These are phyloP conservation scores for Cornus suecica DNA, from an alignment of 148 eudicot genomes.

Conservation along the genomic window DNA sequence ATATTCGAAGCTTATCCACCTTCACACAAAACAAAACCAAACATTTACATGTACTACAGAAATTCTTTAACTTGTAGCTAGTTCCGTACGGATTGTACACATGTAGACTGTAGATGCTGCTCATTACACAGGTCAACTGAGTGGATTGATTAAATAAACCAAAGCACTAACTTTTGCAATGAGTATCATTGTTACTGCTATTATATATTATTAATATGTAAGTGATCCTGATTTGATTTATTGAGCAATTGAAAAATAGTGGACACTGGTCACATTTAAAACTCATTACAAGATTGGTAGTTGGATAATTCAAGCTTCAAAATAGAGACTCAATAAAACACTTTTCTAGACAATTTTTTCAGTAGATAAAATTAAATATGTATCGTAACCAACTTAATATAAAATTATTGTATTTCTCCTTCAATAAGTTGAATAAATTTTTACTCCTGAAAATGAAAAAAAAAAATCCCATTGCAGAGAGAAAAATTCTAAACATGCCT, in stretches of 20 bases:
- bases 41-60: background rate
- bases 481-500: too few species aligned
- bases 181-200: too few species aligned
- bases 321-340: too few species aligned
- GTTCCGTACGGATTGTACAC: constrained; percentile 1
- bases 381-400: too few species aligned
- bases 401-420: too few species aligned
- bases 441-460: too few species aligned
- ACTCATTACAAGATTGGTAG: background rate
- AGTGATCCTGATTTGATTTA: background rate
- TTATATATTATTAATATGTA: background rate
- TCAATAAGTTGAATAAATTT: too few species aligned
- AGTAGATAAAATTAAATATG: too few species aligned
- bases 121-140: background rate
- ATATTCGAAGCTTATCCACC: constrained; percentile 11
- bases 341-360: too few species aligned
- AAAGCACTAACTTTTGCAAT: background rate
- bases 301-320: background rate
- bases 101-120: background rate
- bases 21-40: too few species aligned
- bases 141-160: background rate
- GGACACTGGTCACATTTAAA: too few species aligned
- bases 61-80: background rate
- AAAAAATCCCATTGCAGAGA: too few species aligned
- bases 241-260: background rate